Percentiles rank a stretch among this genome's conserved stretches.
Conservation (phyloP, 345 rosid species). For the Salix exigua region DNA sequence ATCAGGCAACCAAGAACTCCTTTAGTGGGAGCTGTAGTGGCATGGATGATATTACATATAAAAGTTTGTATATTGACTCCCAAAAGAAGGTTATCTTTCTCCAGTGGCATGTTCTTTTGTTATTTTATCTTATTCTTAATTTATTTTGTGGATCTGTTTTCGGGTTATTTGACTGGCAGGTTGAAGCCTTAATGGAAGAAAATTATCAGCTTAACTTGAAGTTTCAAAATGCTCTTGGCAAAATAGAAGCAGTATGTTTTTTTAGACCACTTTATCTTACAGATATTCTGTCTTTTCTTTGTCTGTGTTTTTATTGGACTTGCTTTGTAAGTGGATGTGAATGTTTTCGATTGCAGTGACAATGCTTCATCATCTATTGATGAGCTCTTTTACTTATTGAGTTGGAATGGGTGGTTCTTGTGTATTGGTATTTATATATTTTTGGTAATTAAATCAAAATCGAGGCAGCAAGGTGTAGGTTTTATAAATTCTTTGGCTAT, state of each 20-base stretch:
- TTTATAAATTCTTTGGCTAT: not conserved
- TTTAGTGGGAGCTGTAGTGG: conserved; percentile 2
- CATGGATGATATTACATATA: conserved; percentile 26
- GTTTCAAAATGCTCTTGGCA: conserved; percentile 18
- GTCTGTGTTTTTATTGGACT: not conserved
- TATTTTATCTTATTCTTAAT: not conserved
- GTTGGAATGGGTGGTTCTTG: not conserved
- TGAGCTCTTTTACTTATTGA: not conserved
- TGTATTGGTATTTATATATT: not conserved
- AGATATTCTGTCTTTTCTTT: not conserved
- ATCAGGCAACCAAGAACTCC: conserved; percentile 19
- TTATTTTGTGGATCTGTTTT: not conserved
- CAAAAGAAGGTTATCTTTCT: conserved; percentile 44
- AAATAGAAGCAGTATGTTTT: conserved; percentile 22
- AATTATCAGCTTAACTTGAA: conserved; percentile 15
- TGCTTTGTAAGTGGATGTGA: not conserved
- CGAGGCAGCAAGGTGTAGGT: not conserved
- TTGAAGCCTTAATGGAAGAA: conserved; percentile 27
- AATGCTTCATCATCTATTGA: not conserved
- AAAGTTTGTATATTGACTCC: conserved; percentile 41
- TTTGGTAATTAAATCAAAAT: not conserved
- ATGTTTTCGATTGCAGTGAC: not conserved
- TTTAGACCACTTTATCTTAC: not conserved
- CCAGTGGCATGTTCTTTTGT: not conserved
- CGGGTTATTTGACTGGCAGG: conserved; percentile 10